Base-by-base conservation (phyloP, 1,284 basidiomycete species). In the Apiotrichum akiyoshidainum region DNA sequence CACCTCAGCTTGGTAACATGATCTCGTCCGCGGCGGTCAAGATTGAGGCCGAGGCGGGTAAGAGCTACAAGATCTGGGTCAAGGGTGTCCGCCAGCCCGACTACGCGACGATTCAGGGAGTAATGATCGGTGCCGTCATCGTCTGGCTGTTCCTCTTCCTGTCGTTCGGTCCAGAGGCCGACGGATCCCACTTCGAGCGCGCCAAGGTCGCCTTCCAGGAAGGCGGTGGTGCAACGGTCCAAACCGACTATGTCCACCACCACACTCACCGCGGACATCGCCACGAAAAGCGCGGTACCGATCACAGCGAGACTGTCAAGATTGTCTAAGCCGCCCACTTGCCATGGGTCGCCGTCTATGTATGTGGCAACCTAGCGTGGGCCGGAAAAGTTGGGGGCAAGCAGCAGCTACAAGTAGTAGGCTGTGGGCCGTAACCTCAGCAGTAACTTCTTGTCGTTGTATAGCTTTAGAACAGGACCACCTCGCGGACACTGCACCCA, bases 11-110 rank as follows among this genome's bases (percentile, higher is more conserved):
- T 40, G 77, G 77, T 59, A 80, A 77, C 68, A 95, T 95, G 88
- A 85, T 93, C 10, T 91, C 89, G 0, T 85, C 88, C 0, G 90
- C 91, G 0, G 88, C 90, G 2, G 85, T 91, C 0, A 92, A 96
- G 74, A 95, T 98, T 67, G 93, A 97, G 83, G 86, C 93, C 2
- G 85, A 86, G 80, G 80, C 81, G 0, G 83, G 82, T 7, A 72
- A 78, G 16, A 52, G 61, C 7, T 64, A 79, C 60, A 71, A 66
- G 44, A 70, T 73, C 52, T 85, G 87, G 4, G 37, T 42, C 22
- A 9, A 41, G 19, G 59, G 59, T 46, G 17, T 31, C 6, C 7
- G 3, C 13, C 22, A 46, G 1, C 84, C 89, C 1, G 87, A 95
- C 72, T 96, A 94, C 71, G 93, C 88, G 5, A 87, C 81, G 8